Evolutionary conservation across 2,329 filamentous ascomycete genomes (phyloP).

Genomic region (Paecilomyces dactylethromorphus): DNA sequence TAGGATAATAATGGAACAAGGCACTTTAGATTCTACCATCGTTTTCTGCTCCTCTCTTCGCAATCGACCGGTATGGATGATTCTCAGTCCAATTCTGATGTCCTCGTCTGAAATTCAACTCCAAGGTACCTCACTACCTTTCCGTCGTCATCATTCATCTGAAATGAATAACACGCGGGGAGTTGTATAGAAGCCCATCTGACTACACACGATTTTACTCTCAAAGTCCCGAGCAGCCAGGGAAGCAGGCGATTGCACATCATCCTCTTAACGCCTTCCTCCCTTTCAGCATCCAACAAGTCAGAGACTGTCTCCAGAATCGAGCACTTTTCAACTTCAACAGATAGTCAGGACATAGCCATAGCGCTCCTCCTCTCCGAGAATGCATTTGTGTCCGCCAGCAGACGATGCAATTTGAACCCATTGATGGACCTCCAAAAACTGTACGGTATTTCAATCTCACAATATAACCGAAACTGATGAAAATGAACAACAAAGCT

Average conservation of each 20-base stretch:
- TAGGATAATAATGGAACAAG: not conserved
- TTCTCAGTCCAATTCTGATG: slow-evolving; percentile 15
- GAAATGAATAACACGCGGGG: not conserved
- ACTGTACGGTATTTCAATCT: slow-evolving; percentile 11
- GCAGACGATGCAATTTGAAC: slow-evolving; percentile 10
- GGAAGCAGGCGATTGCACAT: slow-evolving; percentile 7
- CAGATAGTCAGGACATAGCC: slow-evolving; percentile 6
- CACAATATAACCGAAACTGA: too few species aligned
- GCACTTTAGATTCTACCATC: slow-evolving; percentile 2
- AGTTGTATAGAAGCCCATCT: slow-evolving; percentile 9
- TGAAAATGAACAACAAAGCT: not conserved
- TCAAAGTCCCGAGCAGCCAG: slow-evolving; percentile 4
- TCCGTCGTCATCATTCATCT: not conserved
- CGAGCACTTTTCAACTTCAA: slow-evolving; percentile 7
- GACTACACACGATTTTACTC: slow-evolving; percentile 13
- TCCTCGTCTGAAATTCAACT: slow-evolving; percentile 5
- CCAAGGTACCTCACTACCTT: slow-evolving; percentile 11
- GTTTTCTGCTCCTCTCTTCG: slow-evolving; percentile 39
- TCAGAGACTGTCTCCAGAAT: slow-evolving; percentile 12
- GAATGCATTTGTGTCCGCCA: slow-evolving; percentile 12
- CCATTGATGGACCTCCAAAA: slow-evolving; percentile 17
- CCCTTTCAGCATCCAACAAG: slow-evolving; percentile 9
- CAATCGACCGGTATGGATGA: slow-evolving; percentile 29
- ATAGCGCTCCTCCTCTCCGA: slow-evolving; percentile 19
- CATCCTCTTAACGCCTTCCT: slow-evolving; percentile 14